Base-by-base conservation (phyloP, 768 basidiomycete genomes). In the Leucocoprinus leucothites region DNA sequence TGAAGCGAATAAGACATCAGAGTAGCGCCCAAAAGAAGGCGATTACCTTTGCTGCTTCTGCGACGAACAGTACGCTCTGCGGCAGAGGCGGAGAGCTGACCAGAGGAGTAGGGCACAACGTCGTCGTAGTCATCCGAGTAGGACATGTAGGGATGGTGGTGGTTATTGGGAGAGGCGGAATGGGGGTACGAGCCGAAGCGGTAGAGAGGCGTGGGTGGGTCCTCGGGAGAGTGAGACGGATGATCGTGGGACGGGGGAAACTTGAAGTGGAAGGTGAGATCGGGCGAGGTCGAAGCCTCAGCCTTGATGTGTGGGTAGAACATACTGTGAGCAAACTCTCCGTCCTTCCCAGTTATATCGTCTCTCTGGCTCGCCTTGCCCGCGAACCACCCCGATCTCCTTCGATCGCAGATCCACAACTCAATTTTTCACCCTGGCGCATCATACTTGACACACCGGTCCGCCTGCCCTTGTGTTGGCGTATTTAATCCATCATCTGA, bases 41-140 rank as follows among this genome's bases (percentile, higher is more conserved):
- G 22, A 70, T 19, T 60, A 81, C 86, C 86, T 81, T 90, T 91
- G 67, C 86, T 89, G 61, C 89, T 91, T 61, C 89, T 73, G 53
- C 89, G 76, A 53, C 89, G 74, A 45, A 91, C 71, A 48, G 80
- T 68, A 62, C 83, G 82, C 51, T 86, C 71, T 40, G 63, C 60
- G 35, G 58, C n/a, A 48, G 59, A 21, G 53, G 81, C 80, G 21
- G 74, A 70, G 31, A 84, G 72, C 9, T 85, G 84, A 46, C 79
- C 73, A 21, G 34, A 19, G 28, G 31, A 44, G 54, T 9, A 18
- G 31, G 35, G 45, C 42, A 43, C 16, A 47, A 56, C 19, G 58
- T 86, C 83, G 55, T 85, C 86, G 65, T 85, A 86, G 21, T 85
- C 86, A 60, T 86, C 84, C 36, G 70, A 71, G 65, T 82, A 82